Base-by-base conservation (phyloP, 768 basidiomycete species). In the Tulasnella sp. region DNA sequence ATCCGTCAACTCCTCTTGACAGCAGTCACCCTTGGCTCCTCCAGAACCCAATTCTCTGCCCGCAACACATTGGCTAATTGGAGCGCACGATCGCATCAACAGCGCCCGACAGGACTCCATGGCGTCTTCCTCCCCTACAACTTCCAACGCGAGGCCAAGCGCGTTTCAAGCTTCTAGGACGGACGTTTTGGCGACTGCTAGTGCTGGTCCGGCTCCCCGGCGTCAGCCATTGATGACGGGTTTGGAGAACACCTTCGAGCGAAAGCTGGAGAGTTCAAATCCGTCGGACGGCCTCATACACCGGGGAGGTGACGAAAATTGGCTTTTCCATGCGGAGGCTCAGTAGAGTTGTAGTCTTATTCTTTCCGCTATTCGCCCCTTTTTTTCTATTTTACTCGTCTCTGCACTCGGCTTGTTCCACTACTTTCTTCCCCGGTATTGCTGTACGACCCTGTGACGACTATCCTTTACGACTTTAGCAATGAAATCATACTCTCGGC, bases 61-160 rank as follows among this genome's bases (percentile, higher is more conserved):
- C 44, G 76, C 34, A 41, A 54, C 76, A 77, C 76, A 14, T 34
- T 60, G 8, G 12, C 48, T 60, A 24, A 77, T 50, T 50, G 6
- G 76, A 31, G 77, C 77, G 58, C 69, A 64, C 54, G 60, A 78
- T 14, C 58, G 77, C 6, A 78, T 78, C 58, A 58, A 34, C n/a
- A 37, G 50, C 12, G 77, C 77, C 28, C 77, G 58, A 18, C 50
- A 41, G 42, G 60, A 78, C 5, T 48, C 77, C 24, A 20, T 12
- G 77, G 48, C 40, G 3, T 42, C 40, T n/a, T n/a, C 48, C 7
- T 60, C 77, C 4, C 22, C 77, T 46, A 5, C 46, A 6, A 54
- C 24, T 34, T 41, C 77, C n/a, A 20, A 8, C 16, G 22, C 34
- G n/a, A n/a, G 18, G 22, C 42, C n/a, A 11, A 54, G 46, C 28